These are phyloP conservation scores for Bruguiera sexangula DNA, from an alignment of 345 rosid genomes.

Conservation along the genomic window DNA sequence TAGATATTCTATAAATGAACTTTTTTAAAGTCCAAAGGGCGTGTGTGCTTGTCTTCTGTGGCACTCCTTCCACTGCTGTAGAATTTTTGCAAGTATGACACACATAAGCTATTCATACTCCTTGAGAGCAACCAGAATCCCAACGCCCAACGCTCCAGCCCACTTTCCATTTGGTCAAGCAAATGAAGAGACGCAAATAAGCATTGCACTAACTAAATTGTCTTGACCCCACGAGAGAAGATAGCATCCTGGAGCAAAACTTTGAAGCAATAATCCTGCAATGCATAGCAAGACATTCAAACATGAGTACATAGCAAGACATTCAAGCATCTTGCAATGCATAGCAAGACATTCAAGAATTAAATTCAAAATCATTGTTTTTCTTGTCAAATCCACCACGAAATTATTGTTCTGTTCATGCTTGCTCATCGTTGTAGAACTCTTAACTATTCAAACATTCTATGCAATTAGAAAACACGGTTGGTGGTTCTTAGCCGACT, in stretches of 20 bases:
- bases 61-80: not conserved
- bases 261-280: constrained; percentile 14
- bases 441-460: no score
- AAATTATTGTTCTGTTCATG: no score
- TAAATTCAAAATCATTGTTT: no score
- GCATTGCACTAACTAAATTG: not conserved
- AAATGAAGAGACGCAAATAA: not conserved
- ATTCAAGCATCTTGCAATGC: constrained; percentile 13
- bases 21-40: not conserved
- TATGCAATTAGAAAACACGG: no score
- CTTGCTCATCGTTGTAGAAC: no score
- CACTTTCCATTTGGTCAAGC: not conserved
- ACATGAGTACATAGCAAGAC: not conserved
- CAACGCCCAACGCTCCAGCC: not conserved
- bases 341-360: no score
- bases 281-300: not conserved
- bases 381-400: no score
- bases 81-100: not conserved
- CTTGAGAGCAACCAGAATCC: not conserved
- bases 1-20: not conserved
- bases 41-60: not conserved
- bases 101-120: not conserved
- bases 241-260: not conserved
- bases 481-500: no score
- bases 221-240: not conserved